Percentiles rank a stretch among this genome's conserved stretches.
These are phyloP conservation scores for Xylariales sp. DNA, from an alignment of 2,329 filamentous ascomycete genomes.

Conservation along the genomic window DNA sequence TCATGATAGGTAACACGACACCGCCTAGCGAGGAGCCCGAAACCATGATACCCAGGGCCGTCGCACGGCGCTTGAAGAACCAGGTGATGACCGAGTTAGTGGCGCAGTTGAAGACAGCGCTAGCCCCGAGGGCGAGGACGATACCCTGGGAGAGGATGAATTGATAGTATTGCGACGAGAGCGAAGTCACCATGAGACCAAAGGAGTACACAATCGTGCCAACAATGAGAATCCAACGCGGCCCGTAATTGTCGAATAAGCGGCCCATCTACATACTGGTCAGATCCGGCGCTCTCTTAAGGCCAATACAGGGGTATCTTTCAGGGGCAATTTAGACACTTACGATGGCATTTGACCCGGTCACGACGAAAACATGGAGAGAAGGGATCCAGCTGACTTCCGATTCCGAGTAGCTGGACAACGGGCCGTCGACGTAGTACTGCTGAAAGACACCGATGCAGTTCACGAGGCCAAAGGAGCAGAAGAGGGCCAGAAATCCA, in stretches of 20 bases:
- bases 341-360: slow-evolving; percentile 55
- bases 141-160: slow-evolving; percentile 54
- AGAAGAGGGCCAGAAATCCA: slow-evolving; percentile 24
- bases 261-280: slow-evolving; percentile 22
- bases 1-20: slow-evolving; percentile 67
- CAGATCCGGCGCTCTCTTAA: neutral
- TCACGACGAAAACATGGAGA: slow-evolving; percentile 58
- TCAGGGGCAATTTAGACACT: neutral
- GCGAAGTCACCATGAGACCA: slow-evolving; percentile 70
- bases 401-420: slow-evolving; percentile 60
- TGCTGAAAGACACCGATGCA: slow-evolving; percentile 65
- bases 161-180: slow-evolving; percentile 56
- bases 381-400: slow-evolving; percentile 68
- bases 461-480: slow-evolving; percentile 53
- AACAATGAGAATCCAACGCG: slow-evolving; percentile 56
- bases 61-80: slow-evolving; percentile 24
- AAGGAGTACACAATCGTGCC: slow-evolving; percentile 67
- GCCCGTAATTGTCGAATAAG: slow-evolving; percentile 30
- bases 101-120: slow-evolving; percentile 28
- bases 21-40: slow-evolving; percentile 63
- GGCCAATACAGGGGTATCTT: neutral
- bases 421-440: slow-evolving; percentile 61
- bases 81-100: slow-evolving; percentile 26
- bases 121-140: slow-evolving; percentile 48
- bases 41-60: slow-evolving; percentile 43